Evolutionary conservation across 768 basidiomycete species (phyloP), one percentile per base, ranked within the genome.

Genomic region (Gautieria morchelliformis): DNA sequence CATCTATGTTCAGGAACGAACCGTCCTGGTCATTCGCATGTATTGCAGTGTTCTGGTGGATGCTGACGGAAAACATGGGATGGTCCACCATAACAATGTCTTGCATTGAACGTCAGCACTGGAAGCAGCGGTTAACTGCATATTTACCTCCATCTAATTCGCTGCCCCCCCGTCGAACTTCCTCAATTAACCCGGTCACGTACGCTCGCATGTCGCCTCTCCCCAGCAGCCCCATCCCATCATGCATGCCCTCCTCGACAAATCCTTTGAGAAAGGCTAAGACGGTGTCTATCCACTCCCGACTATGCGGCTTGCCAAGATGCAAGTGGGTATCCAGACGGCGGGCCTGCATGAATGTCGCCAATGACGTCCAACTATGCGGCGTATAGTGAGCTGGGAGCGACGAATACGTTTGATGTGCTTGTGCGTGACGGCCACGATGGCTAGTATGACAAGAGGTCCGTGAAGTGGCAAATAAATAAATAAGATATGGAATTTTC

Each of bases 381-480:
- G 87, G 87, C 0, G 84, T 82, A 68, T 92, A 93, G 64, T 92
- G 89, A 10, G 85, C 87, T 0, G 92, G 87, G n/a, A 95, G 76
- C 2, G 87, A 87, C 0, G 81, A 78, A 66, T 83, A 94, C 42
- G 85, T 82, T 22, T 80, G 74, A 24, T 89, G 73, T 5, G 92
- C 90, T 19, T 73, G 75, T 6, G 73, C 67, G 32, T 84, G 71
- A 15, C 82, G 81, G 37, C 77, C 79, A 37, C 90, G 86, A 67
- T 85, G 78, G 6, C 92, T 93, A 60, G 30, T 47, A 27, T 27
- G 27, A 27, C 52, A 12, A 14, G 1, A 51, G 11, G 24, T 19
- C 14, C 7, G 9, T 5, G 24, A 27, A 52, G 48, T 19, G 17
- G 20, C 20, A 45, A 20, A 19, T n/a, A 53, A 17, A 50, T 47